Base-by-base conservation (phyloP, 371 early-diverging fungal genomes). In the Chytridium lagenaria region DNA sequence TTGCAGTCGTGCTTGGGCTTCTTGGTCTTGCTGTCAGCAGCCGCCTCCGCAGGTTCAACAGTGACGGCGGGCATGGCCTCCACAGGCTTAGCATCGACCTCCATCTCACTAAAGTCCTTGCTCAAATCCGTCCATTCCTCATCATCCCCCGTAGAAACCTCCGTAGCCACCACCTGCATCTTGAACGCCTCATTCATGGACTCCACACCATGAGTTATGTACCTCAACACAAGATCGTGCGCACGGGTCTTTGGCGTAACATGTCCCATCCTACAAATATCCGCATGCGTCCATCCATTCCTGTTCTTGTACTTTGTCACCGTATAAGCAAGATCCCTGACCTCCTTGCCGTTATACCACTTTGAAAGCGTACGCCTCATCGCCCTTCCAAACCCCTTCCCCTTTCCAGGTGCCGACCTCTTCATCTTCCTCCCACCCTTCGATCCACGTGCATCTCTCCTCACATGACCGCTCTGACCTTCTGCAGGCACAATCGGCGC, bases 241-340 rank as follows among this genome's bases (percentile, higher is more conserved):
- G 33, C 68, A 1, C 15, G 5, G 51, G 57, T 28, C 50, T 51
- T 40, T 26, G 75, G 75, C 50, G 31, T 59, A 34, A 68, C 67
- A 50, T 75, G 76, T n/a, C 39, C 70, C 26, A 63, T n/a, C 2
- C 76, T 64, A 38, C 71, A 59, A 30, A 75, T 10, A 40, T 75
- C 76, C 16, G 31, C 23, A 65, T 71, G 71, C 37, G 70, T 75
- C 76, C 76, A 75, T 22, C 64, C 72, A 40, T 71, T 57, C 36
- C 76, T 36, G 63, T 65, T 57, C 69, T 75, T 75, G 72, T 67
- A 75, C 76, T 75, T 71, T 40, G 76, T 67, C 30, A 37, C 37
- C 19, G 71, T 40, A 36, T 38, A 71, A 31, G 76, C 76, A 33
- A 71, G 71, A 34, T 55, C 40, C 71, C 7, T 59, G 63, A 64